Percentiles rank a stretch among this genome's conserved stretches.
Evolutionary conservation across 768 basidiomycete genomes (phyloP).

Genomic region (Xanthoconium stramineum): DNA sequence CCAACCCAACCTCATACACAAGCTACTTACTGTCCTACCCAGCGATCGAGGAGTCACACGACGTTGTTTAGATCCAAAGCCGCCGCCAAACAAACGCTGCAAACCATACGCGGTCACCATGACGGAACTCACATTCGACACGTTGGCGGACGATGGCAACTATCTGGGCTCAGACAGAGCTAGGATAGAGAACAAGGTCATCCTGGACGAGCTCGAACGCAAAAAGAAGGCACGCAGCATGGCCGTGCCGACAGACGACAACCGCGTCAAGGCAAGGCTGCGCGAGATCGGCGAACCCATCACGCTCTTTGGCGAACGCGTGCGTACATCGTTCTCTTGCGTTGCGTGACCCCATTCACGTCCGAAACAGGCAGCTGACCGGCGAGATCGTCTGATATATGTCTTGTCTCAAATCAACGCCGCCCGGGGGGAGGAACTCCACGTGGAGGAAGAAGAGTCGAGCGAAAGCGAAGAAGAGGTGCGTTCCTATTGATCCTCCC

Average conservation of each 20-base stretch:
- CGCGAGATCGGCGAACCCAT: slow-evolving; percentile 96
- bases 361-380: slow-evolving; percentile 78
- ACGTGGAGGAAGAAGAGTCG: slow-evolving; percentile 66
- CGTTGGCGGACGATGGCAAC: slow-evolving; percentile 73
- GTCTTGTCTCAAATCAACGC: slow-evolving; percentile 92
- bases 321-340: slow-evolving; percentile 42
- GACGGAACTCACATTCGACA: slow-evolving; percentile 76
- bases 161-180: slow-evolving; percentile 74
- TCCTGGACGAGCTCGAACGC: slow-evolving; percentile 94
- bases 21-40: background rate
- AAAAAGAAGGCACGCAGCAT: slow-evolving; percentile 92
- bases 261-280: slow-evolving; percentile 82
- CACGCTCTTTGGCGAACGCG: slow-evolving; percentile 95
- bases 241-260: slow-evolving; percentile 97
- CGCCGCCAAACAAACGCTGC: slow-evolving; percentile 34
- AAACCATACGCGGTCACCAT: slow-evolving; percentile 35
- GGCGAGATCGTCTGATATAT: slow-evolving; percentile 92
- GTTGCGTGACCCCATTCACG: slow-evolving; percentile 10
- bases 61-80: slow-evolving; percentile 33
- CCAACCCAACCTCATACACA: background rate
- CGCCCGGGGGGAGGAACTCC: slow-evolving; percentile 76
- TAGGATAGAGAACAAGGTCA: slow-evolving; percentile 75
- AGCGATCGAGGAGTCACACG: background rate
- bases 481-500: slow-evolving; percentile 15
- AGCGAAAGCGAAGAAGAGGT: slow-evolving; percentile 79